phyloP scores from a whole-genome alignment of 176 grass and related monocot species.

The Musa troglodytarum region DNA sequence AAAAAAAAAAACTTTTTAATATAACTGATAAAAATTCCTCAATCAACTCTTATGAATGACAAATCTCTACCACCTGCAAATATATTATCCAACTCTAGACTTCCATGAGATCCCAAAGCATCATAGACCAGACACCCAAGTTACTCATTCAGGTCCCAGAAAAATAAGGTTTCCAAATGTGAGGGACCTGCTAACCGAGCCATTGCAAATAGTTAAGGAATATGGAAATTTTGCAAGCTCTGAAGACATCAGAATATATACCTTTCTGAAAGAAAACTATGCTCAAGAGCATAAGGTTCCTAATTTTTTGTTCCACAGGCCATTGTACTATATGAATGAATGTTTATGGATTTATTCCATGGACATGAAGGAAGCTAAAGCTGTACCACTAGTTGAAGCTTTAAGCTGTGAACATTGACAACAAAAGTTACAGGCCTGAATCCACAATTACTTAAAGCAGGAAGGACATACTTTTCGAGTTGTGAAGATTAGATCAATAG shows the following conservation, averaged over 20 bases:
- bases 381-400: slow-evolving; percentile 36
- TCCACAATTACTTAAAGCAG: slow-evolving; percentile 47
- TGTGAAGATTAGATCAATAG: slow-evolving; percentile 36
- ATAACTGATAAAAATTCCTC: background rate
- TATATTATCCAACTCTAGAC: slow-evolving; percentile 19
- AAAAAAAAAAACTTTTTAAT: background rate
- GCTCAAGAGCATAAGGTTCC: slow-evolving; percentile 62
- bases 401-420: slow-evolving; percentile 30
- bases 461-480: slow-evolving; percentile 68
- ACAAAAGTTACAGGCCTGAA: slow-evolving; percentile 36
- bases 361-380: slow-evolving; percentile 40
- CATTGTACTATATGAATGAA: slow-evolving; percentile 28
- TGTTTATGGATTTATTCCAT: slow-evolving; percentile 34
- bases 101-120: background rate
- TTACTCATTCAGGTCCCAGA: background rate
- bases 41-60: background rate
- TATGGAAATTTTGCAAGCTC: slow-evolving; percentile 28
- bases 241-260: slow-evolving; percentile 25
- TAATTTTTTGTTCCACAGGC: slow-evolving; percentile 32
- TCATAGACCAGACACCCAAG: background rate
- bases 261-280: slow-evolving; percentile 38
- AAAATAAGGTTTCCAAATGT: background rate
- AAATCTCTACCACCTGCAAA: slow-evolving; percentile 18
- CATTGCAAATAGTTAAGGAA: slow-evolving; percentile 34
- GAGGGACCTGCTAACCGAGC: background rate